These are phyloP conservation scores for Globisporangium acanthophoron DNA, from an alignment of 352 stramenopile species.

Conservation along the genomic window DNA sequence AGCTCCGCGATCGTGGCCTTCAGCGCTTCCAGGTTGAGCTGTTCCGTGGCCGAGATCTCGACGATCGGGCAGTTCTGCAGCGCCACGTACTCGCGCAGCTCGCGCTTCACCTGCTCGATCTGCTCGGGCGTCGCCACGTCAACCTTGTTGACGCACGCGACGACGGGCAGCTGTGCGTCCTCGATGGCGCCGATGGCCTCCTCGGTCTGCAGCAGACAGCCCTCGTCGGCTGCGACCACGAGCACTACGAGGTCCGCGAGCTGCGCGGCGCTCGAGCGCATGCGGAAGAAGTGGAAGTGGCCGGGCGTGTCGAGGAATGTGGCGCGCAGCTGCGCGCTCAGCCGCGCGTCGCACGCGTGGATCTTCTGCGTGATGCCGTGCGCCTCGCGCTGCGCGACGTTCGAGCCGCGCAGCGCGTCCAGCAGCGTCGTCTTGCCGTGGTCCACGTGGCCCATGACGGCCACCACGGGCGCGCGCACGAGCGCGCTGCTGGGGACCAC, in stretches of 20 bases:
- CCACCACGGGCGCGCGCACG: constrained; percentile 94
- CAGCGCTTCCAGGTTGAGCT: constrained; percentile 48
- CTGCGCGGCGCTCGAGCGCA: constrained; percentile 94
- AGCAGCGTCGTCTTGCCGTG: constrained; percentile 99
- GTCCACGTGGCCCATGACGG: constrained; percentile 99
- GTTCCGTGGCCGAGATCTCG: constrained; percentile 68
- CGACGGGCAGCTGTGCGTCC: constrained; percentile 53
- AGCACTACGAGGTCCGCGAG: constrained; percentile 97
- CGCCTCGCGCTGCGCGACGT: constrained; percentile 92
- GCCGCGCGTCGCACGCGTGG: constrained; percentile 92
- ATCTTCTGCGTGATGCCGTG: constrained; percentile 99
- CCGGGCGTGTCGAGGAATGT: constrained; percentile 99
- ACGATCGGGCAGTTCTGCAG: constrained; percentile 69
- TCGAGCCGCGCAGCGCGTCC: constrained; percentile 89
- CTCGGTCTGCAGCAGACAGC: constrained; percentile 96
- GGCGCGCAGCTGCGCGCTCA: constrained; percentile 63
- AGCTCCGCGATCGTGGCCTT: constrained; percentile 32
- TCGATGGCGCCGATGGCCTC: constrained; percentile 93
- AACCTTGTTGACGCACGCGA: constrained; percentile 89
- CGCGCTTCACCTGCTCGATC: constrained; percentile 40
- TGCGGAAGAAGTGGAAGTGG: constrained; percentile 99
- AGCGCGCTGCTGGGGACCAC: not conserved
- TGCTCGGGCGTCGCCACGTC: constrained; percentile 45
- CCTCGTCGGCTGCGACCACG: constrained; percentile 98
- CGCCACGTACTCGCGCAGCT: constrained; percentile 75